Conservation (phyloP, 345 rosid genomes). For the Garcia nutans region DNA sequence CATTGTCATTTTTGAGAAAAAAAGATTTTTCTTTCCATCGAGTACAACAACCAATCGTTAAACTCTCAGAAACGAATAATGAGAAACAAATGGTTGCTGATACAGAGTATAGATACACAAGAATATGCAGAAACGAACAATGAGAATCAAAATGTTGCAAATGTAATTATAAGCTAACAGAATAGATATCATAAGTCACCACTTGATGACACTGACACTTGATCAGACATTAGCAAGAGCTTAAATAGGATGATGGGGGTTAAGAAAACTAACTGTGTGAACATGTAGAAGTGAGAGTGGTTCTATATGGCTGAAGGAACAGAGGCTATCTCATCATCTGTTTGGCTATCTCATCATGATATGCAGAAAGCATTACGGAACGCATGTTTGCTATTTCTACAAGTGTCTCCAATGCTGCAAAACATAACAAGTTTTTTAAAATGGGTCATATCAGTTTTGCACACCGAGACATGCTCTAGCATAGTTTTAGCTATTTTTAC, state of each 20-base stretch:
- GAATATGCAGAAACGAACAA: not conserved
- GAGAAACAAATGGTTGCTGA: too few relatives aligned
- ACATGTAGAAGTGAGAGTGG: not conserved
- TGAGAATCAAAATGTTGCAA: not conserved
- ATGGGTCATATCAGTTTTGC: too few relatives aligned
- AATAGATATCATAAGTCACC: too few relatives aligned
- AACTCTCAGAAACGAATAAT: too few relatives aligned
- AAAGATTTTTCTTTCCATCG: too few relatives aligned
- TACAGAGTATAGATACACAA: too few relatives aligned
- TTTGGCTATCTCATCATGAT: conserved; percentile 34
- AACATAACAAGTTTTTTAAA: not conserved
- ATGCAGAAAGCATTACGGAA: conserved; percentile 52
- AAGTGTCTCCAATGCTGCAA: conserved; percentile 71
- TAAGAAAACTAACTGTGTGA: not conserved
- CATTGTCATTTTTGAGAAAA: too few relatives aligned
- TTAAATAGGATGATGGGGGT: too few relatives aligned
- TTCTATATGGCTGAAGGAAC: conserved; percentile 21
- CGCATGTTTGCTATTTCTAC: conserved; percentile 79
- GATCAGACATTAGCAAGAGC: not conserved
- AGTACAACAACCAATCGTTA: too few relatives aligned
- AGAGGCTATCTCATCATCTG: conserved; percentile 25
- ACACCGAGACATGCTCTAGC: too few relatives aligned
- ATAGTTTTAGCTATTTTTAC: conserved; percentile 4
- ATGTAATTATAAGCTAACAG: too few relatives aligned
- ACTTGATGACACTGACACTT: not conserved